Base-by-base conservation (phyloP, 2,329 filamentous ascomycete species). In the Claviceps capensis region DNA sequence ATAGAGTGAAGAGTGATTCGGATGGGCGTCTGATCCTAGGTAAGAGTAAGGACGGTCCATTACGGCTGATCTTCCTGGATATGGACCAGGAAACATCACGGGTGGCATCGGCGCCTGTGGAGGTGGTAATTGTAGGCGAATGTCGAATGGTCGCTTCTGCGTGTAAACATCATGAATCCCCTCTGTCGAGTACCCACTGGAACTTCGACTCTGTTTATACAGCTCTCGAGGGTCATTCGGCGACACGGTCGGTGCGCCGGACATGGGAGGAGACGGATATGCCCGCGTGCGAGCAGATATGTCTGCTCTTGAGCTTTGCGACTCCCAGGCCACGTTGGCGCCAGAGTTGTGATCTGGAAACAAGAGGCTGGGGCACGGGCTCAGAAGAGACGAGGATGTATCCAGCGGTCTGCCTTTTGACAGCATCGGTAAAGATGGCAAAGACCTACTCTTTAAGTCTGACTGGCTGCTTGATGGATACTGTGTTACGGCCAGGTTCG, bases 231-330 rank as follows among this genome's bases (percentile, higher is more conserved):
- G 73, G 72, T 69, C 66, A 71, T 77, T 81, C 65, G 74, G 72
- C 67, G 79, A 76, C 61, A 76, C 71, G 60, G 75, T 75, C 62
- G 81, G 79, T 72, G 81, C 83, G 65, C 79, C 80, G 74, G 82
- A 84, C 82, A 85, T 85, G 75, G 82, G 82, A 72, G 82, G 81
- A 75, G 82, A 85, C 66, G 81, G 81, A 71, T 85, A 85, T 65
- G 76, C 78, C 73, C 72, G 72, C 63, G 71, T 71, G 62, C 72
- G 74, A 71, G 73, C 72, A 73, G 72, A 74, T 71, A 72, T 69
- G 70, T 76, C 72, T 72, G 49, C 52, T 38, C 51, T 49, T 16
- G 46, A 41, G 40, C 52, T n/a, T 46, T 43, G 49, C 22, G 38
- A 36, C 22, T 49, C 52, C 52, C 52, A 54, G 26, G 36, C 47